Evolutionary conservation across 495 filamentous ascomycete genomes (phyloP), one percentile per base, ranked within the genome.

Genomic region (Penicillium cataractarum): DNA sequence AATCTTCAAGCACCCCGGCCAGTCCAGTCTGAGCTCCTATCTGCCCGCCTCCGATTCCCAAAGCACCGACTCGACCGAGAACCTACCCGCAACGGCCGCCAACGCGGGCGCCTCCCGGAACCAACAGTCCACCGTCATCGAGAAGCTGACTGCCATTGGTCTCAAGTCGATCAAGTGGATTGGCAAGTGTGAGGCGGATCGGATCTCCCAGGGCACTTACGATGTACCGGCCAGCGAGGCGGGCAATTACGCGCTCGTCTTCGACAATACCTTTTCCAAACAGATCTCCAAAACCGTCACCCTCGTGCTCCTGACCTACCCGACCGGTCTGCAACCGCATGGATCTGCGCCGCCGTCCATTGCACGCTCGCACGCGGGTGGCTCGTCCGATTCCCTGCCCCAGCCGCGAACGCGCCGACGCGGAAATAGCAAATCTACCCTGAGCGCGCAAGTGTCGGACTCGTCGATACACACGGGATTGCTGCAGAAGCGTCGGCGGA

Each of bases 191-290:
- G 93, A 98, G 74, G 92, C 95, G 29, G 94, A 98, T 78, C 94
- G 92, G 78, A 92, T 96, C n/a, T 88, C 92, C 12, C 90, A 92
- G 72, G 95, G 95, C 0, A 95, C 89, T 17, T 92, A 92, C 74
- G 87, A 96, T 71, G 92, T 97, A 17, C 74, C 79, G 4, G 67
- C 75, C 40, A 84, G 82, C 15, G 86, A 91, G 56, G 91, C 90
- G 3, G 95, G 93, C 59, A 97, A 97, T 87, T 99, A 96, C 75
- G 95, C 92, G 32, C 82, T 99, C 57, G 91, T 98, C 27, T 97
- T 99, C 71, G 95, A 99, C 83, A 99, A 99, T 71, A 99, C 96
- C 33, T 98, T 98, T 74, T 96, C 93, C 53, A 98, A 97, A 78
- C 90, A 93, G 71, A 87, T 92, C 42, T 92, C 93, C 55, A 99